Evolutionary conservation across 2,329 filamentous ascomycete genomes (phyloP), one percentile per base, ranked within the genome.

Genomic region (Calonectria naviculata): DNA sequence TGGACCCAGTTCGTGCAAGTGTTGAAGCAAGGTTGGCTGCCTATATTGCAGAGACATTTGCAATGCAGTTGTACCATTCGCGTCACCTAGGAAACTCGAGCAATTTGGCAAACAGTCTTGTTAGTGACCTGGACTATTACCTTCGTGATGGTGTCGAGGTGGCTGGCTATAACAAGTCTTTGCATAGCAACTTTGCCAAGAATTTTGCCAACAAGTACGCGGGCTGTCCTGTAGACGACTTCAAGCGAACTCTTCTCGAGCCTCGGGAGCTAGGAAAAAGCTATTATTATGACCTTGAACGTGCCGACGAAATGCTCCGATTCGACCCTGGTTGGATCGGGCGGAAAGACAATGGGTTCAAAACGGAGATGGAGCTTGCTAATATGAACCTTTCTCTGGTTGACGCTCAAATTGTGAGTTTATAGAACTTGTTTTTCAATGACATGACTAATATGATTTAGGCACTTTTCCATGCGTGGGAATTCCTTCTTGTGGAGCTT

Each of bases 381-480:
- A 99, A 99, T 81, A 86, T 93, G 73, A 98, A 99, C 82, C 83
- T 99, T 64, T 97, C 95, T 28, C 87, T 98, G 38, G 95, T 99
- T 38, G 95, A 98, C 81, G 94, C 96, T 28, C 95, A 99, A 85
- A 92, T 97, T 74, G 92, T 94, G 87, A 84, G 92, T 86, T 44
- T 15, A 29, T 9, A 13, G 42, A 26, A 42, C 29, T 75, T 84
- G 78, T 85, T 75, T 54, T 26, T 15, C 7, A 68, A 69, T 69
- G 41, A 49, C 4, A 61, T 44, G 6, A 46, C 76, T 81, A 70
- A 80, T 68, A 12, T 58, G 26, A 38, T n/a, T 13, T 78, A 94
- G 93, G 90, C 91, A 49, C 89, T 99, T 21, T 93, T 98, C 74
- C 92, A 94, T 77, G 93, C 94, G 67, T 98, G 96, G 95, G 95